These are phyloP conservation scores for Hymenoscyphus infarciens DNA, from an alignment of 2,329 filamentous ascomycete genomes.

Conservation along the genomic window DNA sequence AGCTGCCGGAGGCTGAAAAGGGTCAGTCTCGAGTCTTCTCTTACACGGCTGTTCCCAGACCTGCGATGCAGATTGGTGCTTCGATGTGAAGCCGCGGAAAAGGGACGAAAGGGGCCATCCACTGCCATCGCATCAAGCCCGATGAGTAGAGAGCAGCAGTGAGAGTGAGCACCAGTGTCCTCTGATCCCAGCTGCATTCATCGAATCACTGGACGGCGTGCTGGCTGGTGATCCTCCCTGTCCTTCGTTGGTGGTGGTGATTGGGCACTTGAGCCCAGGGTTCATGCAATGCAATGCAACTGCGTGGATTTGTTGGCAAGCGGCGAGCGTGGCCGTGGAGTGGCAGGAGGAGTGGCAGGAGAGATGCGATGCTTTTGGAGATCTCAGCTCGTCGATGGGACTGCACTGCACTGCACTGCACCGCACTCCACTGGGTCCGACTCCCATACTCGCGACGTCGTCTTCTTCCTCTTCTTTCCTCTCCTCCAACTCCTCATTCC, in stretches of 20 bases:
- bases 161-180: neutral
- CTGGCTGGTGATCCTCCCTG: neutral
- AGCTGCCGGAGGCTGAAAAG: slow-evolving; percentile 1
- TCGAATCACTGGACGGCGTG: neutral
- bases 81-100: neutral
- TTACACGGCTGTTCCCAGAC: neutral
- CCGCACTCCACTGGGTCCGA: too few relatives aligned
- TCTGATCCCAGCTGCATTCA: neutral
- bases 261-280: slow-evolving; percentile 9
- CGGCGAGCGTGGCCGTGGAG: neutral
- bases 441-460: neutral
- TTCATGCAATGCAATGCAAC: slow-evolving; percentile 1
- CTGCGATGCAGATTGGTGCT: slow-evolving; percentile 4
- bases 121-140: neutral
- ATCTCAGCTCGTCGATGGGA: too few relatives aligned
- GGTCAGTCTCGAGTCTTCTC: slow-evolving; percentile 4
- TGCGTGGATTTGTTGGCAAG: slow-evolving; percentile 16
- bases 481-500: neutral
- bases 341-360: too few relatives aligned
- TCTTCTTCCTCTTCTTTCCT: neutral
- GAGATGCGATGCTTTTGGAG: neutral
- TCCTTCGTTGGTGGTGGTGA: neutral
- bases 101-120: neutral
- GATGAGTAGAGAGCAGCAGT: neutral
- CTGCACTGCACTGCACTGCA: too few relatives aligned